Evolutionary conservation across 139 green algal genomes (phyloP), one percentile per base, ranked within the genome.

Genomic region (Deuterostichococcus epilithicus): DNA sequence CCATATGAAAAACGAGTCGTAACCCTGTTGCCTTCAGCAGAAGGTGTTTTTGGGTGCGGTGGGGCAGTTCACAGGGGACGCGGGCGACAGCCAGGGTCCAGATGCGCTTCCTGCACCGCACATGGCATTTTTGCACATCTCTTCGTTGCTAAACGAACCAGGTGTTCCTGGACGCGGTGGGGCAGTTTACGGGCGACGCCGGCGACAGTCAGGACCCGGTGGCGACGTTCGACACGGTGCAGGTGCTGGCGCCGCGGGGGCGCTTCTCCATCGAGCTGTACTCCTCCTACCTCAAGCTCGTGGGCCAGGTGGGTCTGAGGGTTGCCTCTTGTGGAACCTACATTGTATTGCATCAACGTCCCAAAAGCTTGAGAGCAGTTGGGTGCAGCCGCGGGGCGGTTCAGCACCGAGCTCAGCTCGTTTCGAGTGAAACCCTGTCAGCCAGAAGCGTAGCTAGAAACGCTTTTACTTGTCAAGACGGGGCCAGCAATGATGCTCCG

Each of bases 261-360:
- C 81, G 92, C 71, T 97, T 96, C 80, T 84, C 93, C 26, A 79
- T 93, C 1, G 87, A 94, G 78, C 76, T 94, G 80, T 91, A 93
- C 76, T 37, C 73, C 45, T 78, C 65, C 68, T 87, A 78, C 44
- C 65, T 94, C 42, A 91, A 94, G 79, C 80, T 94, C 33, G 45
- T 85, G 10, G 90, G 90, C 8, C 88, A 92, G 86, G 84, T 89
- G 67, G 69, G 84, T 80, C 25, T 6, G 42, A 23, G 60, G 13
- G 34, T 25, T 70, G 25, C n/a, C 13, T 63, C 5, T 25, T 39
- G 30, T 10, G 13, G 52, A 47, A 22, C 2, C 44, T 37, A 30
- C 44, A 45, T 32, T 60, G 39, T 59, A 5, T 30, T 70, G 39
- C 26, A 18, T 13, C 60, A 70, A 58, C 30, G 10, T n/a, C 10